These are phyloP conservation scores for Ormosia semicastrata DNA, from an alignment of 306 rosid genomes.

Conservation along the genomic window DNA sequence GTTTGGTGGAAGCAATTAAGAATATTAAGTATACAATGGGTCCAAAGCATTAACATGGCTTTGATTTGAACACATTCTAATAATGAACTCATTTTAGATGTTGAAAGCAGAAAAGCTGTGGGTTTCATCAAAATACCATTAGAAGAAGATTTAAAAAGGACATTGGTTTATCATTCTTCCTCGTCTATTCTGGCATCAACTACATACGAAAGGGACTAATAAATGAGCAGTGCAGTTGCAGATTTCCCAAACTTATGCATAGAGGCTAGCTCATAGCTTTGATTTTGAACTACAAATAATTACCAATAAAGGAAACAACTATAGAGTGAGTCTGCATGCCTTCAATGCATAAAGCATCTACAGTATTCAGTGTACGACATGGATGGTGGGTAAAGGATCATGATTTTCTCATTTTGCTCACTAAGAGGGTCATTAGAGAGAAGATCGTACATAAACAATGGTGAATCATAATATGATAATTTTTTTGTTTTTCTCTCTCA, in stretches of 20 bases:
- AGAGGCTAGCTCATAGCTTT: neutral
- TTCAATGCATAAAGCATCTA: conserved; percentile 14
- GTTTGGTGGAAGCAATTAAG: neutral
- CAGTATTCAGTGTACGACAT: neutral
- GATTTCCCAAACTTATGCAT: conserved; percentile 25
- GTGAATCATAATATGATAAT: no score
- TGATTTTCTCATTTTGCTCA: neutral
- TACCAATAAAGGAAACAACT: conserved; percentile 34
- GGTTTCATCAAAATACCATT: conserved; percentile 38
- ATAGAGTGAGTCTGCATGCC: conserved; percentile 1
- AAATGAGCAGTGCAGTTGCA: conserved; percentile 33
- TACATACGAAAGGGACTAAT: conserved; percentile 21
- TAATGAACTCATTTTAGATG: no score
- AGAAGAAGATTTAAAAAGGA: conserved; percentile 33
- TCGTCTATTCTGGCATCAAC: conserved; percentile 47
- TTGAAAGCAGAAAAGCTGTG: conserved; percentile 6
- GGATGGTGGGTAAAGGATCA: neutral
- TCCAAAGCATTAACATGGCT: neutral
- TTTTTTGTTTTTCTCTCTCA: no score
- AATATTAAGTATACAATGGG: neutral
- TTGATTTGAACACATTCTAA: neutral
- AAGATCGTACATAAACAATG: no score
- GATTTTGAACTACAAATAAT: neutral
- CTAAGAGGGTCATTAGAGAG: no score
- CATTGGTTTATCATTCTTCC: conserved; percentile 2